These are phyloP conservation scores for Kodamaea sp. DNA, from an alignment of 1,139 yeast species.

Conservation along the genomic window DNA sequence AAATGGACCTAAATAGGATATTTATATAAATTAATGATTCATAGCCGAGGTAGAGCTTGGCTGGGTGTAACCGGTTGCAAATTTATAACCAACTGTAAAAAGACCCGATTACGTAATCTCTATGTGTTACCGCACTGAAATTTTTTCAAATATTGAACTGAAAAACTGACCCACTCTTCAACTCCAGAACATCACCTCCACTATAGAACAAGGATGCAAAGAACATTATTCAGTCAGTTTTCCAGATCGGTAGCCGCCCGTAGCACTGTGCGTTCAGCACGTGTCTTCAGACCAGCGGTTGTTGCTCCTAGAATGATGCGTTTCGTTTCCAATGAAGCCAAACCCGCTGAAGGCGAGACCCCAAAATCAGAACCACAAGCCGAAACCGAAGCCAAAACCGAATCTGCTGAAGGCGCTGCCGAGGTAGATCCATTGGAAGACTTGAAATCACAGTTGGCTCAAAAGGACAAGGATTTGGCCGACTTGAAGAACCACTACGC, in stretches of 20 bases:
- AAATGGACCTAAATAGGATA: no score
- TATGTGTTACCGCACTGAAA: no score
- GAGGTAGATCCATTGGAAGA: constrained; percentile 27
- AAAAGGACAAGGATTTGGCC: constrained; percentile 79
- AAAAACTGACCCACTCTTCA: not conserved
- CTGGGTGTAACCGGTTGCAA: no score
- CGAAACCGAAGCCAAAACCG: constrained; percentile 16
- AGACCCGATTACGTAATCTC: no score
- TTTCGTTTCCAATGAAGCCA: constrained; percentile 27
- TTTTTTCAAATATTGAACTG: constrained; percentile 3
- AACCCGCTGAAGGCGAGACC: constrained; percentile 13
- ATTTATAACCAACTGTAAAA: no score
- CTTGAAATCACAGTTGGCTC: constrained; percentile 55
- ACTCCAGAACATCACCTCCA: no score
- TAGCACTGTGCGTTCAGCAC: constrained; percentile 16
- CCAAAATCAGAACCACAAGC: constrained; percentile 12
- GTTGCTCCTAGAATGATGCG: constrained; percentile 20
- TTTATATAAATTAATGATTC: no score
- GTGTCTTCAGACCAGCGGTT: constrained; percentile 20
- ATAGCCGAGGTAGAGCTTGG: no score
- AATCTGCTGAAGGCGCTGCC: constrained; percentile 11
- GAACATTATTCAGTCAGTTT: constrained; percentile 29
- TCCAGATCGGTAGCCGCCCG: constrained; percentile 27
- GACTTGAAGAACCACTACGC: constrained; percentile 81
- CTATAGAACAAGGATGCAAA: constrained; percentile 32